Percentiles rank a stretch among this genome's conserved stretches.
These are phyloP conservation scores for Aquilaria yunnanensis DNA, from an alignment of 345 rosid species.

Conservation along the genomic window DNA sequence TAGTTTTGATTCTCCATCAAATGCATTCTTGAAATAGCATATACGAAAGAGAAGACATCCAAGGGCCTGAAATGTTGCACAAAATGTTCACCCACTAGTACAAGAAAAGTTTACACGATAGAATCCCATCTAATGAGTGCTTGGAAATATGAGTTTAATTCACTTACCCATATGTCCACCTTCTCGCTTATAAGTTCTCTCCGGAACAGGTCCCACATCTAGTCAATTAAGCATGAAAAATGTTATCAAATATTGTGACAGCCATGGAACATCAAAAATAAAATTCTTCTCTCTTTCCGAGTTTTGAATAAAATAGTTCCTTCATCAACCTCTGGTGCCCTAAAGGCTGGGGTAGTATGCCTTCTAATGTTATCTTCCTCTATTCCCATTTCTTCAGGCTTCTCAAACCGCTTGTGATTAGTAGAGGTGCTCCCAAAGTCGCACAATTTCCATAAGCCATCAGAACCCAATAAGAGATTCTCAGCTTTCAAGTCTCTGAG, in stretches of 20 bases:
- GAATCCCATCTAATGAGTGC: neutral
- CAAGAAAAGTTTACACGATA: too few species aligned
- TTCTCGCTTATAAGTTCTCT: conserved; percentile 90
- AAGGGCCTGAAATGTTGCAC: conserved; percentile 59
- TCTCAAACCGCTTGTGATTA: conserved; percentile 90
- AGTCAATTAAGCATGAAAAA: conserved; percentile 28
- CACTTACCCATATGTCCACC: conserved; percentile 97
- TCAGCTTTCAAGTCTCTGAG: conserved; percentile 95
- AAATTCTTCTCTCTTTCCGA: neutral
- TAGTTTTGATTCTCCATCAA: conserved; percentile 97
- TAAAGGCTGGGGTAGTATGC: conserved; percentile 93
- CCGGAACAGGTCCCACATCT: conserved; percentile 98
- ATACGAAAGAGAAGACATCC: conserved; percentile 96
- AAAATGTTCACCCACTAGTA: neutral
- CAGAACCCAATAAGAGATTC: conserved; percentile 74
- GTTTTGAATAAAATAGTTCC: conserved; percentile 13
- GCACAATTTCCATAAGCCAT: conserved; percentile 85
- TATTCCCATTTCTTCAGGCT: conserved; percentile 95
- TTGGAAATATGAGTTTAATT: conserved; percentile 6
- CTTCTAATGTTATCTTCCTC: conserved; percentile 98
- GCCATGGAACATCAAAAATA: conserved; percentile 18
- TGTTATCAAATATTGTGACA: conserved; percentile 22
- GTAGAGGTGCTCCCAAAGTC: conserved; percentile 95
- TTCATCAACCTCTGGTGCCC: conserved; percentile 90
- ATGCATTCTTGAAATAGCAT: conserved; percentile 89